phyloP scores from a whole-genome alignment of 495 filamentous ascomycete genomes.

The Penicillium cinerascens region DNA sequence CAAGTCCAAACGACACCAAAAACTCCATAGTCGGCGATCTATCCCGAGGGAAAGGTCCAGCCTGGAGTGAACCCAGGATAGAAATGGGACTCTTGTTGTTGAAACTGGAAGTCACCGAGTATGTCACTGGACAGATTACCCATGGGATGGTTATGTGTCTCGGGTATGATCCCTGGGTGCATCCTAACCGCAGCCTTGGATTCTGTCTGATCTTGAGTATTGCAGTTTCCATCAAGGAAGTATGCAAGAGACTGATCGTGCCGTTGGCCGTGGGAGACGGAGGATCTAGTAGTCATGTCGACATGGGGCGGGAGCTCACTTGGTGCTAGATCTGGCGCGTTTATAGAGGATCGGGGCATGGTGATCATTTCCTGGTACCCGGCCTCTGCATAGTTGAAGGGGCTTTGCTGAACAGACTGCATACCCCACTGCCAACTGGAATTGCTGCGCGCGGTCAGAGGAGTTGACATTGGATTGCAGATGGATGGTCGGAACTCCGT shows the following conservation, averaged over 20 bases:
- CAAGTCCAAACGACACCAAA: neutral
- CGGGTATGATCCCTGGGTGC: conserved; percentile 11
- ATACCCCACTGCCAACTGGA: conserved; percentile 36
- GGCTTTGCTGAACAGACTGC: conserved; percentile 22
- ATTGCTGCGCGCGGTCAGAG: conserved; percentile 16
- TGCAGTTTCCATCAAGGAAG: conserved; percentile 15
- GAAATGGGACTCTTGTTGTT: conserved; percentile 22
- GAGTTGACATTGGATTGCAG: conserved; percentile 20
- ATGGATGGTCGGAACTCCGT: conserved; percentile 8
- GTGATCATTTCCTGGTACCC: conserved; percentile 26
- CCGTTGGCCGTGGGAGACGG: conserved; percentile 2
- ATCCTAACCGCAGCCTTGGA: conserved; percentile 17
- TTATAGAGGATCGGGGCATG: conserved; percentile 19
- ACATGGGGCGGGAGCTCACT: conserved; percentile 22
- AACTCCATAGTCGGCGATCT: conserved; percentile 1
- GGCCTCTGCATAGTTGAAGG: conserved; percentile 22
- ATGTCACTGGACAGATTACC: conserved; percentile 25
- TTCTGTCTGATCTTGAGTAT: conserved; percentile 11
- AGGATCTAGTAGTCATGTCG: conserved; percentile 10
- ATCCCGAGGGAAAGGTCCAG: conserved; percentile 33
- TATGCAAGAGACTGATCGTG: conserved; percentile 18
- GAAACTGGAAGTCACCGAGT: conserved; percentile 27
- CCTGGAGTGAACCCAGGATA: conserved; percentile 27
- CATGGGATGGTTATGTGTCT: conserved; percentile 17
- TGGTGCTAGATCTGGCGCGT: conserved; percentile 10